phyloP scores from a whole-genome alignment of 148 eudicot genomes.

The Rhododendron griersonianum region DNA sequence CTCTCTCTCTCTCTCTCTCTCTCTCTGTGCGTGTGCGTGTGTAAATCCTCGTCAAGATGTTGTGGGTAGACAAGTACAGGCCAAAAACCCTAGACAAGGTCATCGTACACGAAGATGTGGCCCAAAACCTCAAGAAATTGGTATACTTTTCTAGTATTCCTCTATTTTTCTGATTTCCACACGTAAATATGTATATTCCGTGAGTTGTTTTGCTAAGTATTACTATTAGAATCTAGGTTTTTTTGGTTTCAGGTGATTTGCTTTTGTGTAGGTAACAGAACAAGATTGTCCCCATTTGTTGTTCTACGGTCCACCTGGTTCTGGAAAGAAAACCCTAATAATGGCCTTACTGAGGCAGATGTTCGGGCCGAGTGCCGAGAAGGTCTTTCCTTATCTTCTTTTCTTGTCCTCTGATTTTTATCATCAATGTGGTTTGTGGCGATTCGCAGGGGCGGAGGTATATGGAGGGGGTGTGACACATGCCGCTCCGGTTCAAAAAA shows the following conservation, averaged over 20 bases:
- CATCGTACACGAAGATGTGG: constrained; percentile 69
- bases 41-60: constrained; percentile 33
- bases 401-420: not conserved
- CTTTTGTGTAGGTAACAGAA: constrained; percentile 59
- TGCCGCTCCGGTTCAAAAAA: not conserved
- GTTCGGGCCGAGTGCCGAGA: constrained; percentile 85
- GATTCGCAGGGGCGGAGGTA: not conserved
- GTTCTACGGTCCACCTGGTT: constrained; percentile 87
- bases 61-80: constrained; percentile 97
- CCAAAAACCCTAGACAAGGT: constrained; percentile 97
- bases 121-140: constrained; percentile 84
- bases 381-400: constrained; percentile 33
- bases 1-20: constrained; percentile 8
- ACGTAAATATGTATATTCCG: not conserved
- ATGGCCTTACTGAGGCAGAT: constrained; percentile 90
- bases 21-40: not conserved
- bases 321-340: constrained; percentile 95
- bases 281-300: constrained; percentile 97
- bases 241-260: not conserved
- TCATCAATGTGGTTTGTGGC: not conserved
- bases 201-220: not conserved
- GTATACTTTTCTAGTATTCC: constrained; percentile 21
- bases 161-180: not conserved
- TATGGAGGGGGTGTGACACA: not conserved
- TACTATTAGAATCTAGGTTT: not conserved